Evolutionary conservation across 2,329 filamentous ascomycete genomes (phyloP).

Genomic region (Fusarium nygamai): DNA sequence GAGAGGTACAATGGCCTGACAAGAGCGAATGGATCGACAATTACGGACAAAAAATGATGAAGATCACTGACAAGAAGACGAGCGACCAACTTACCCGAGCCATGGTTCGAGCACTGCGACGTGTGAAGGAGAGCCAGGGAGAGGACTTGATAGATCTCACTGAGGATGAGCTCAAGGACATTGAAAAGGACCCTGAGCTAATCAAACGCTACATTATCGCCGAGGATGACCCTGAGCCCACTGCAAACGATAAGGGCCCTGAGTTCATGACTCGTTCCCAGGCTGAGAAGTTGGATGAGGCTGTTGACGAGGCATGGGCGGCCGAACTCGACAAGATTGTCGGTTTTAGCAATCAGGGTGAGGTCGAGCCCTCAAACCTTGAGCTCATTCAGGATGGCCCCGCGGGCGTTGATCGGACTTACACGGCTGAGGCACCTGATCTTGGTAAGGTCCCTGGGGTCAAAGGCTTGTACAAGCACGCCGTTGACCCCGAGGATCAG

Average conservation of each 20-base stretch:
- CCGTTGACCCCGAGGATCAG: constrained; percentile 60
- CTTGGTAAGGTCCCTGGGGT: constrained; percentile 66
- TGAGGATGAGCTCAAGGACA: constrained; percentile 56
- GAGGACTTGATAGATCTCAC: constrained; percentile 60
- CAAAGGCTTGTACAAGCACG: constrained; percentile 59
- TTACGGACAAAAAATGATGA: constrained; percentile 60
- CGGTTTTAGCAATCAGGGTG: constrained; percentile 43
- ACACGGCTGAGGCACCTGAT: constrained; percentile 59
- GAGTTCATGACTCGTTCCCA: constrained; percentile 49
- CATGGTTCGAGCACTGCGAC: constrained; percentile 54
- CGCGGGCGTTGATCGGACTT: constrained; percentile 45
- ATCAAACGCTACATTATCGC: constrained; percentile 51
- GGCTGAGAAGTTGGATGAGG: constrained; percentile 51
- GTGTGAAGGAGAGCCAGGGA: constrained; percentile 54
- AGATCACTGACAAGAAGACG: constrained; percentile 55
- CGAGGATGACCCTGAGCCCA: constrained; percentile 42
- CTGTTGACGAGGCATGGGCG: constrained; percentile 50
- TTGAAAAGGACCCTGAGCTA: constrained; percentile 53
- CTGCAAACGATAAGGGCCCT: constrained; percentile 39
- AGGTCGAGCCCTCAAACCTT: constrained; percentile 48
- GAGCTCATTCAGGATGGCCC: constrained; percentile 52
- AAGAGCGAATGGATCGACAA: constrained; percentile 68
- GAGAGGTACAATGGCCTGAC: constrained; percentile 66
- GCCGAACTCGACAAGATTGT: constrained; percentile 51
- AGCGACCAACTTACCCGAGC: constrained; percentile 54